Evolutionary conservation across 1,284 basidiomycete genomes (phyloP).

Genomic region (Mrakiaceae sp.): DNA sequence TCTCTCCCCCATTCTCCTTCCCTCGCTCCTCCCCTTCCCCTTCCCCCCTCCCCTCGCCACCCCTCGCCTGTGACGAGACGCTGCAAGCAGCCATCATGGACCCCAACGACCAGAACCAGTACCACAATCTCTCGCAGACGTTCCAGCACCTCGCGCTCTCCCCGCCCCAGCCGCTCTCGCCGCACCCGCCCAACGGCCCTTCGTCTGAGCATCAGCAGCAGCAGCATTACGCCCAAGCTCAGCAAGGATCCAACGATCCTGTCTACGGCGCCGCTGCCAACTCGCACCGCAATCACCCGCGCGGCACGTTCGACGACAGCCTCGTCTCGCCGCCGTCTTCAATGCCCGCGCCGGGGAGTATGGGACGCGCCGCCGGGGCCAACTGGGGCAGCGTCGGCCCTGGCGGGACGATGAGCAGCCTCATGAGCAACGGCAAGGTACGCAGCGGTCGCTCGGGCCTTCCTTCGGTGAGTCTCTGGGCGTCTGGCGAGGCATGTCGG

Average conservation of each 20-base stretch:
- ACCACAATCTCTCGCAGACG: conserved; percentile 15
- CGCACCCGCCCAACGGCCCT: not conserved
- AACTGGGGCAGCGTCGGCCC: not conserved
- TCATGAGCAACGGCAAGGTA: conserved; percentile 1
- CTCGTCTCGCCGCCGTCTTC: too few relatives aligned
- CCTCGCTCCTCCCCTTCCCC: not conserved
- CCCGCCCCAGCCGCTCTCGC: conserved; percentile 6
- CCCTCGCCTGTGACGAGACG: not conserved
- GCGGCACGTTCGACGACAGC: not conserved
- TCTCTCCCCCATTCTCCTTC: not conserved
- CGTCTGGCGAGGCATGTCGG: too few relatives aligned
- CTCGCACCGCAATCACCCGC: not conserved
- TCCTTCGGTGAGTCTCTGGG: conserved; percentile 3
- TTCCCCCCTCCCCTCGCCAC: not conserved
- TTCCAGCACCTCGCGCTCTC: conserved; percentile 16
- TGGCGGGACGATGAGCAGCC: not conserved
- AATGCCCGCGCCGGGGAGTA: too few relatives aligned
- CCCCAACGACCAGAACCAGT: conserved; percentile 8
- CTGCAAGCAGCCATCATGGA: conserved; percentile 3
- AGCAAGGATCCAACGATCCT: not conserved
- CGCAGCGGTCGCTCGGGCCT: not conserved
- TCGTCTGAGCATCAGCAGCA: conserved; percentile 1
- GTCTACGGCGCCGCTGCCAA: not conserved
- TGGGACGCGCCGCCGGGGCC: not conserved
- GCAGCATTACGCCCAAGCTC: not conserved